A percentile compares a stretch with the other conserved stretches of the same genome.
Conservation (phyloP, 768 basidiomycete species). For the Tricholoma furcatifolium region DNA sequence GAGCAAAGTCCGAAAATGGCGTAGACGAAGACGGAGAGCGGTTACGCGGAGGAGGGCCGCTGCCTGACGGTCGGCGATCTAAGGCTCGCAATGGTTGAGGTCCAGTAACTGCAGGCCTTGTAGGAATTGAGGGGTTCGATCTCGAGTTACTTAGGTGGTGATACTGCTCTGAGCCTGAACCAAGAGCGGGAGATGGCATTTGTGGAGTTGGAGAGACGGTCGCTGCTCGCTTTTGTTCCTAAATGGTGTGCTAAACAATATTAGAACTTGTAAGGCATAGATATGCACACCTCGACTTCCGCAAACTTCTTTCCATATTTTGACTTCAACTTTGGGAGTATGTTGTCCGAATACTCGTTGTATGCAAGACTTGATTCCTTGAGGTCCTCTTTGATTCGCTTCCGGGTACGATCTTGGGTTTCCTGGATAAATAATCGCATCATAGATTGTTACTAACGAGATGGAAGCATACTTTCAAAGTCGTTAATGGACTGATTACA, state of each 20-base stretch:
- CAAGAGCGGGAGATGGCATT: conserved; percentile 30
- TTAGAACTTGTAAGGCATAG: background rate
- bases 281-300: conserved; percentile 71
- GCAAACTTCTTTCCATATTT: conserved; percentile 82
- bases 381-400: conserved; percentile 88
- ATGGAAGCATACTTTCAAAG: conserved; percentile 55
- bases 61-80: conserved; percentile 70
- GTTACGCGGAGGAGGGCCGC: conserved; percentile 51
- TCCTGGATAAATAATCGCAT: conserved; percentile 47
- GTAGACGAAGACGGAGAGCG: conserved; percentile 82
- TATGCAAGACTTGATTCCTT: conserved; percentile 78
- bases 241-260: conserved; percentile 1
- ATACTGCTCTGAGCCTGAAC: conserved; percentile 32
- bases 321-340: conserved; percentile 79
- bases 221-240: conserved; percentile 68
- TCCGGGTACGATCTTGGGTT: conserved; percentile 88
- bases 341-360: conserved; percentile 75
- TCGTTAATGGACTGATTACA: conserved; percentile 66
- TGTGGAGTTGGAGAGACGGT: conserved; percentile 32
- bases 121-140: conserved; percentile 43
- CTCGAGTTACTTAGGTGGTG: conserved; percentile 37
- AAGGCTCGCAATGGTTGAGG: conserved; percentile 77
- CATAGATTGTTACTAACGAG: background rate
- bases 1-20: conserved; percentile 84
- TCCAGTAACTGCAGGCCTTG: conserved; percentile 57